These are phyloP conservation scores for Codiaeum variegatum DNA, from an alignment of 441 rosid species.

Conservation along the genomic window DNA sequence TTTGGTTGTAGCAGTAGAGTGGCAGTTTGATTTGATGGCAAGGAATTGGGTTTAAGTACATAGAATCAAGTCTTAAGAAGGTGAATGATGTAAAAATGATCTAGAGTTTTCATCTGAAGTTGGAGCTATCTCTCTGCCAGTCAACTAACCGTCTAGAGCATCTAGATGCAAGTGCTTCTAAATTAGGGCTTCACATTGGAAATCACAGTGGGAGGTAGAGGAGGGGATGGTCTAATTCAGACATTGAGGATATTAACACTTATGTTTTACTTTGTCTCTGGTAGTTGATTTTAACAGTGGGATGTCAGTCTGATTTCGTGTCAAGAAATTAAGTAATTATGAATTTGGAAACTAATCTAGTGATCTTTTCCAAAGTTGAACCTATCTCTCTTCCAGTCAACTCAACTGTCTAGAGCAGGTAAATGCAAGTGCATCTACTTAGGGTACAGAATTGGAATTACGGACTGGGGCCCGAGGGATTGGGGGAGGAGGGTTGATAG, in stretches of 20 bases:
- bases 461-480: background rate
- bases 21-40: background rate
- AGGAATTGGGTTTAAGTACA: background rate
- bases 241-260: background rate
- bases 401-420: background rate
- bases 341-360: background rate
- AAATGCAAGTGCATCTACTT: background rate
- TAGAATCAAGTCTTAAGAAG: background rate
- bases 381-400: background rate
- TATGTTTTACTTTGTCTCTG: background rate
- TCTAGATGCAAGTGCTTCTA: background rate
- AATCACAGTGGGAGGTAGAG: background rate
- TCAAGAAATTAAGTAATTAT: background rate
- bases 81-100: background rate
- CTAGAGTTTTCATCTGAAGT: background rate
- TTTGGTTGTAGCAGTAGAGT: background rate
- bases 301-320: background rate
- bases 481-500: background rate
- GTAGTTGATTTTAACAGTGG: background rate
- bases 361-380: background rate
- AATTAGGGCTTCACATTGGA: background rate
- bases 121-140: background rate
- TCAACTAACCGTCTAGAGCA: background rate
- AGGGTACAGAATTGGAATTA: background rate
- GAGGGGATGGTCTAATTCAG: background rate